phyloP scores from a whole-genome alignment of 1,284 basidiomycete genomes.

The Albatrellus sp. region DNA sequence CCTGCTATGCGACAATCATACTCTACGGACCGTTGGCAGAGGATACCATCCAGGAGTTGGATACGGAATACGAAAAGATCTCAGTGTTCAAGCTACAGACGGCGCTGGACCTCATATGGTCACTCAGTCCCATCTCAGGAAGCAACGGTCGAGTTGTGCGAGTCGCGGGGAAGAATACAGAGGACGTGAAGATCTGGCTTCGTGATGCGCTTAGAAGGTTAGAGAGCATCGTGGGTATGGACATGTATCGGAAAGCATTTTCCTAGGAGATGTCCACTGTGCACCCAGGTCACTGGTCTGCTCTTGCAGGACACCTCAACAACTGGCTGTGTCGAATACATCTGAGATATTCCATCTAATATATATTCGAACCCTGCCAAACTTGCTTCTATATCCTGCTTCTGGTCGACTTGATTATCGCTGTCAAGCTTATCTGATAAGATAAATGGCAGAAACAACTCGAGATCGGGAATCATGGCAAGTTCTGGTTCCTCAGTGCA shows the following conservation, averaged over 20 bases:
- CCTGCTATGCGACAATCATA: constrained; percentile 76
- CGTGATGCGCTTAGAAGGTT: constrained; percentile 34
- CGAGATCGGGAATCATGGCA: not conserved
- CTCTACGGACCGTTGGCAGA: constrained; percentile 54
- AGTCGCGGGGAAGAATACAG: constrained; percentile 61
- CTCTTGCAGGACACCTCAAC: not conserved
- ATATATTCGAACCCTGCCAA: too few species aligned
- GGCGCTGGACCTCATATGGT: constrained; percentile 66
- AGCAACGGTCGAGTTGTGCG: constrained; percentile 48
- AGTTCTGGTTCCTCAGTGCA: not conserved
- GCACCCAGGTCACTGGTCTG: not conserved
- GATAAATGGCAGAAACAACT: too few species aligned
- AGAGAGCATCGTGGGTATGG: constrained; percentile 44
- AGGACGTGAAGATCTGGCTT: constrained; percentile 64
- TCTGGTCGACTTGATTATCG: too few species aligned
- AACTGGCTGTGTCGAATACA: not conserved
- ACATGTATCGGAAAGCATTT: constrained; percentile 55
- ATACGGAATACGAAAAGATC: constrained; percentile 36
- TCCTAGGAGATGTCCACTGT: too few species aligned
- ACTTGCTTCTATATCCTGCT: too few species aligned
- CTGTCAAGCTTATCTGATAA: too few species aligned
- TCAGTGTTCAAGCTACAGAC: constrained; percentile 44
- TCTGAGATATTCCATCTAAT: too few species aligned
- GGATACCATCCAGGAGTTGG: constrained; percentile 32
- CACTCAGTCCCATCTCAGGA: constrained; percentile 42